Evolutionary conservation across 352 stramenopile genomes (phyloP).

Genomic region (Phytophthora lateralis): DNA sequence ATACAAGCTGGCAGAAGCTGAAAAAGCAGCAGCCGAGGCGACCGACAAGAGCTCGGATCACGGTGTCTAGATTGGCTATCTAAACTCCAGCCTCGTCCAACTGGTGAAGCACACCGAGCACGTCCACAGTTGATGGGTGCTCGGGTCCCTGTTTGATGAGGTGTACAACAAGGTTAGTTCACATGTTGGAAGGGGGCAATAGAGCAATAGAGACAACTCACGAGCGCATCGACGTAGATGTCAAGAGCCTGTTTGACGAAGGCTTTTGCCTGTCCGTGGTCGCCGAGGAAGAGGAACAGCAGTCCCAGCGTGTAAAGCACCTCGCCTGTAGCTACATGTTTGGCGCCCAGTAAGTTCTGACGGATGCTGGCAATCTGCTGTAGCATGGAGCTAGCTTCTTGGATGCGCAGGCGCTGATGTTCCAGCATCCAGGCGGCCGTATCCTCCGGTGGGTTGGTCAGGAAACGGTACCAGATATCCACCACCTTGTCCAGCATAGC

Average conservation of each 20-base stretch:
- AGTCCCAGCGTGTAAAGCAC: constrained; percentile 65
- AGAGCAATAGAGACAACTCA: constrained; percentile 34
- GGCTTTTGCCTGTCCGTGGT: constrained; percentile 53
- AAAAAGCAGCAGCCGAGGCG: constrained; percentile 4
- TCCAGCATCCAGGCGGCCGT: constrained; percentile 68
- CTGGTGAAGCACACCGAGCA: constrained; percentile 58
- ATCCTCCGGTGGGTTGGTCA: constrained; percentile 70
- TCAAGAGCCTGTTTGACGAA: constrained; percentile 58
- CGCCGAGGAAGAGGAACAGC: constrained; percentile 56
- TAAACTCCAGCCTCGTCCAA: constrained; percentile 54
- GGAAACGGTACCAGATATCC: constrained; percentile 80
- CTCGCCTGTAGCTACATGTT: constrained; percentile 67
- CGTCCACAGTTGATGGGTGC: constrained; percentile 63
- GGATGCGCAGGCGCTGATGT: constrained; percentile 61
- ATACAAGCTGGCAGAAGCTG: constrained; percentile 21
- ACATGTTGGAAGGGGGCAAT: constrained; percentile 2
- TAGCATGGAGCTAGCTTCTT: constrained; percentile 64
- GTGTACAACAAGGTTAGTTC: constrained; percentile 4
- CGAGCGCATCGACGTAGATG: constrained; percentile 63
- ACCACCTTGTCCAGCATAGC: constrained; percentile 81
- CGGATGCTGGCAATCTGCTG: constrained; percentile 55
- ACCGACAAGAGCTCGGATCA: constrained; percentile 4
- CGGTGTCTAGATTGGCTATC: constrained; percentile 4
- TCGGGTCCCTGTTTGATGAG: constrained; percentile 41
- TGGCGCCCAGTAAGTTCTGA: constrained; percentile 41